phyloP scores from a whole-genome alignment of 129 eudicot species.

The Artemisia tridentata region DNA sequence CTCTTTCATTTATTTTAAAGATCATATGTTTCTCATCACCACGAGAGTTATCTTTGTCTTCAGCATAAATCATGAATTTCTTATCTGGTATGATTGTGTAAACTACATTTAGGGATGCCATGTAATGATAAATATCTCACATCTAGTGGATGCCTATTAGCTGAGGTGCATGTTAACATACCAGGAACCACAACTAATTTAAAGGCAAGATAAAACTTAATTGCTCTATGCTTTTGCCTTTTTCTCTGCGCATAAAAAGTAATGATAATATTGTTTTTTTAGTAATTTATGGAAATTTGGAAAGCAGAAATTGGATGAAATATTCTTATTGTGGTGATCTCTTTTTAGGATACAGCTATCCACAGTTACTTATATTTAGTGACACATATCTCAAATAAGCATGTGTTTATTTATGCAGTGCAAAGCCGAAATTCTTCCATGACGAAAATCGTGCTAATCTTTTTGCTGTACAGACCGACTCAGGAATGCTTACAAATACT shows the following conservation, averaged over 20 bases:
- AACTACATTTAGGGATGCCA: too few species aligned
- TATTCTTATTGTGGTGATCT: background rate
- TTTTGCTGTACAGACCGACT: conserved; percentile 80
- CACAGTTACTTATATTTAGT: too few species aligned
- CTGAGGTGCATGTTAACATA: too few species aligned
- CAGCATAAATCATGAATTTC: too few species aligned
- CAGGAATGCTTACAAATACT: conserved; percentile 95
- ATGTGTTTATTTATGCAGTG: conserved; percentile 42
- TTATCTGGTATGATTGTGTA: too few species aligned
- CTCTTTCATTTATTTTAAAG: conserved; percentile 18
- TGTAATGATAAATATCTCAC: too few species aligned
- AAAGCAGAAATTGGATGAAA: background rate
- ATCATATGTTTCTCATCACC: background rate
- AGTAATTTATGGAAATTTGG: background rate
- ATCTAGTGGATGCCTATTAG: too few species aligned
- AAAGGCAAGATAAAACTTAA: background rate
- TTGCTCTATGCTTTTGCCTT: background rate
- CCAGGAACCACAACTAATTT: too few species aligned
- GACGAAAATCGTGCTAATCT: conserved; percentile 86
- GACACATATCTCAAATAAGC: conserved; percentile 21
- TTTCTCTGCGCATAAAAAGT: background rate
- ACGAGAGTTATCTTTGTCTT: background rate
- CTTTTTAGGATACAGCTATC: background rate
- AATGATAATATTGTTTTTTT: conserved; percentile 10
- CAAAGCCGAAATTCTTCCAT: conserved; percentile 95